Evolutionary conservation across 2,329 filamentous ascomycete genomes (phyloP), one percentile per base, ranked within the genome.

Genomic region (Passalora sequoiae): DNA sequence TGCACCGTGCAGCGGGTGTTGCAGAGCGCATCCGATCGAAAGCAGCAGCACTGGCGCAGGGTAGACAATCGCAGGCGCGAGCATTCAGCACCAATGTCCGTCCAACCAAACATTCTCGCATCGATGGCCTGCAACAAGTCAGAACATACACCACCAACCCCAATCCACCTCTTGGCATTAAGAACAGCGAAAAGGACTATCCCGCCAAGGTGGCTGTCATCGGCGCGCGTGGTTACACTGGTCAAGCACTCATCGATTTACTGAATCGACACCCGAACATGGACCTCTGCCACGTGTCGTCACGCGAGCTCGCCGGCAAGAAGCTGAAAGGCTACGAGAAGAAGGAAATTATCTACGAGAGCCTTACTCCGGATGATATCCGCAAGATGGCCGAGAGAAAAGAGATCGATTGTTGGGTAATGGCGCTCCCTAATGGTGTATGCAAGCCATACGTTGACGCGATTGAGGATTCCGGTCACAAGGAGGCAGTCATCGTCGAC

Each of bases 401-500:
- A 39, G 80, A 89, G 59, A 82, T 97, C 38, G 91, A 97, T 70
- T 92, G 86, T 69, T 97, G 89, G 89, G 86, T 97, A 32, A 92
- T 97, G 86, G 92, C 92, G 25, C 80, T 97, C 21, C 92, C 91
- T 32, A 98, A 97, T 61, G 86, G 87, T 49, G 88, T 95, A 38
- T 96, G 88, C 78, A 86, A 89, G 70, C 89, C 92, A 0, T 98
- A 84, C 56, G 84, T 97, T 7, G 87, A 97, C 52, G 91, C 91
- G 6, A 79, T 97, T 40, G 79, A 89, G 57, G 77, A 84, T 60
- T 79, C 76, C 22, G 80, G 80, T 45, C 76, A 79, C 61, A 71
- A 71, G 38, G 64, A 70, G 59, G 89, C 85, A 56, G 73, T 97
- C 29, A 86, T 97, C 55, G 76, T 98, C 33, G 92, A 98, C 65